A percentile compares a stretch with the other conserved stretches of the same genome.
Conservation (phyloP, 2,329 filamentous ascomycete species). For the Sporothrix inflata region DNA sequence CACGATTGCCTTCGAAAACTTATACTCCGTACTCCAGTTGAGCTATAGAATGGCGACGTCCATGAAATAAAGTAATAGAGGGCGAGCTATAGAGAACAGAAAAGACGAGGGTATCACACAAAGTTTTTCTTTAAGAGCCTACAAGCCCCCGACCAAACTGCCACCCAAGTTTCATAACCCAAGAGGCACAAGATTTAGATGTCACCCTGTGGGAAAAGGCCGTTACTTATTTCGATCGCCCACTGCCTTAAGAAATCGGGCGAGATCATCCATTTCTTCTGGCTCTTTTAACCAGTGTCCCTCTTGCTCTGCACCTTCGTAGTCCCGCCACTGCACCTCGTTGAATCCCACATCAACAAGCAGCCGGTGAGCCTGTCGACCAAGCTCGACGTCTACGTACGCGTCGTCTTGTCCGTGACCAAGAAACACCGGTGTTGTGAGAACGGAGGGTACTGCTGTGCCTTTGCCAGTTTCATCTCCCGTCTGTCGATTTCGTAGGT, state of each 20-base stretch:
- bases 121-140: not conserved
- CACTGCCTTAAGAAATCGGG: constrained; percentile 9
- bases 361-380: constrained; percentile 4
- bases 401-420: constrained; percentile 31
- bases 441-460: not conserved
- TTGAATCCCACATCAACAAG: constrained; percentile 20
- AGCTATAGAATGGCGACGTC: not conserved
- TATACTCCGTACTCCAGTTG: not conserved
- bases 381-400: constrained; percentile 27
- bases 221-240: not conserved
- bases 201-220: not conserved
- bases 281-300: constrained; percentile 32
- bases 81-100: not conserved
- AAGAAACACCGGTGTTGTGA: constrained; percentile 26
- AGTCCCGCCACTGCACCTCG: constrained; percentile 25
- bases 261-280: constrained; percentile 28
- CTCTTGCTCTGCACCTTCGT: constrained; percentile 27
- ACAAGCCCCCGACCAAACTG: too few species aligned
- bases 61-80: not conserved
- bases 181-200: too few species aligned
- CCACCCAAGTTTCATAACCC: not conserved
- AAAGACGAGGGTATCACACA: not conserved
- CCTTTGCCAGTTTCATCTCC: not conserved
- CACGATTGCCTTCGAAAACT: not conserved
- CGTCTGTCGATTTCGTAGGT: not conserved